A percentile compares a stretch with the other conserved stretches of the same genome.
Conservation (phyloP, 371 early-diverging fungal genomes). For the Amoeboradix gromovi region DNA sequence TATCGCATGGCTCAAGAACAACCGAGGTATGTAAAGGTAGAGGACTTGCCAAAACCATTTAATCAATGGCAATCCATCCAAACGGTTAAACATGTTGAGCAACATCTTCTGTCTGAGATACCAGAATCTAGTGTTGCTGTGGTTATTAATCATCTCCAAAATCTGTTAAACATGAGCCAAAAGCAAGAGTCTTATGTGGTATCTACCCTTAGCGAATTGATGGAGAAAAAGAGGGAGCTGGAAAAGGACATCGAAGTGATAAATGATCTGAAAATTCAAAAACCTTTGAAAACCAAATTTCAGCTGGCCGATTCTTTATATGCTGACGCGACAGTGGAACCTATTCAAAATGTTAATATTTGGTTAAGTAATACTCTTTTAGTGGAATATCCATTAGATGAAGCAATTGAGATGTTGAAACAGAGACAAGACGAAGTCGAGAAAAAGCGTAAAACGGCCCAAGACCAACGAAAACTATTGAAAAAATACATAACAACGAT, state of each 20-base stretch:
- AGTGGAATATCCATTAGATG: neutral
- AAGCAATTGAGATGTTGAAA: neutral
- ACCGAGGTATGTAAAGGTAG: neutral
- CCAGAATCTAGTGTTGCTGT: neutral
- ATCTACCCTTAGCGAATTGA: neutral
- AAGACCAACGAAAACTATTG: neutral
- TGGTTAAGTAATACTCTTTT: neutral
- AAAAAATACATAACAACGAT: neutral
- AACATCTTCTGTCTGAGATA: neutral
- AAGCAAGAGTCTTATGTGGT: neutral
- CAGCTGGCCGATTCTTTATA: neutral
- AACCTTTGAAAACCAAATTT: neutral
- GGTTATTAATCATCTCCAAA: neutral
- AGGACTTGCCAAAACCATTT: neutral
- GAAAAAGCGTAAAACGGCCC: neutral
- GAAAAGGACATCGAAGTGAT: neutral
- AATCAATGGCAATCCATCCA: neutral
- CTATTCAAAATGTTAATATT: neutral
- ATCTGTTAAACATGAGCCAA: neutral
- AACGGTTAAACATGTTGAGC: neutral
- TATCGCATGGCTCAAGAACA: neutral
- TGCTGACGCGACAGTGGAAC: neutral
- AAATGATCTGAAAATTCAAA: neutral
- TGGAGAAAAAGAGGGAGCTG: neutral
- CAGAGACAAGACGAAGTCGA: neutral